phyloP scores from a whole-genome alignment of 306 rosid genomes.

The Vigna radiata region DNA sequence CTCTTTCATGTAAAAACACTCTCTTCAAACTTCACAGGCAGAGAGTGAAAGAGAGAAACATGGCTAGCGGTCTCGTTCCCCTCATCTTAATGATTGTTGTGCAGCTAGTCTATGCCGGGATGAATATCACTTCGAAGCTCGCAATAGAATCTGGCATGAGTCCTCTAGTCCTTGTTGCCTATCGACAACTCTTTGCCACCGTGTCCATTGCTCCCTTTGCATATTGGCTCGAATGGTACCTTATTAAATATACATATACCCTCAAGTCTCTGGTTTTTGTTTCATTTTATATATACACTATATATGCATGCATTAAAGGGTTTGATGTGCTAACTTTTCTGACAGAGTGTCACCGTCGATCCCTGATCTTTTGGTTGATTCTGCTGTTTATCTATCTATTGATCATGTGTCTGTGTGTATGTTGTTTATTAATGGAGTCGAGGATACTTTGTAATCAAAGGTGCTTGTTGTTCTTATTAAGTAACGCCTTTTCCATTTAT shows the following conservation, averaged over 20 bases:
- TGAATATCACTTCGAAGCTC: slow-evolving; percentile 87
- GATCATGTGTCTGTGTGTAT: neutral
- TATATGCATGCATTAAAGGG: slow-evolving; percentile 29
- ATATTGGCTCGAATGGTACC: slow-evolving; percentile 69
- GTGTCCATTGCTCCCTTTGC: slow-evolving; percentile 76
- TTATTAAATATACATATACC: neutral
- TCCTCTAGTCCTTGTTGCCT: slow-evolving; percentile 81
- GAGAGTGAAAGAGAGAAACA: slow-evolving; percentile 16
- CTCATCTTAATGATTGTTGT: slow-evolving; percentile 61
- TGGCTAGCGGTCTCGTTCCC: slow-evolving; percentile 55
- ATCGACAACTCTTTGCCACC: slow-evolving; percentile 81
- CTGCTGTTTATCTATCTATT: neutral
- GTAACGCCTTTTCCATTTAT: neutral
- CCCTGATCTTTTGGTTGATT: neutral
- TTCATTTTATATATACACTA: slow-evolving; percentile 30
- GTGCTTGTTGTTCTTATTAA: neutral
- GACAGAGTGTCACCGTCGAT: neutral
- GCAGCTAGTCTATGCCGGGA: slow-evolving; percentile 65
- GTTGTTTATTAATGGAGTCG: neutral
- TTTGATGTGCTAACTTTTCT: neutral
- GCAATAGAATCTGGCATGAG: slow-evolving; percentile 79
- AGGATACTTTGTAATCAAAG: neutral
- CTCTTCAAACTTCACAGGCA: slow-evolving; percentile 11
- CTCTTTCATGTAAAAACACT: neutral
- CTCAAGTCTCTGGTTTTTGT: neutral